Base-by-base conservation (phyloP, 768 basidiomycete genomes). In the Suillus sp. region DNA sequence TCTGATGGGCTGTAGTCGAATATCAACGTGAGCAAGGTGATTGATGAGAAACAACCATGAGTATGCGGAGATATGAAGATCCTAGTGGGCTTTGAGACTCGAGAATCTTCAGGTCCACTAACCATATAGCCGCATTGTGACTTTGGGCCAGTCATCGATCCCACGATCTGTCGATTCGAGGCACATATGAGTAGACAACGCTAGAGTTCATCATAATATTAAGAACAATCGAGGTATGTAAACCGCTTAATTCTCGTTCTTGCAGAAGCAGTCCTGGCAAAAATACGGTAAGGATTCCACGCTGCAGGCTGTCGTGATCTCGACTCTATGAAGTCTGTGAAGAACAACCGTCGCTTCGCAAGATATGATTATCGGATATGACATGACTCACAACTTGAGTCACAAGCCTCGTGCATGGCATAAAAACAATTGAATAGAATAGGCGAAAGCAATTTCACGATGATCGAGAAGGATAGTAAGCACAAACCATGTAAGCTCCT, bases 311-410 rank as follows among this genome's bases (percentile, higher is more conserved):
- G 16, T 37, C 6, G 37, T 57, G 37, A 57, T 20, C 25, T 57
- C 25, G 22, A 37, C n/a, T 22, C 11, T 27, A 56, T 56, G 20
- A 32, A n/a, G n/a, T 34, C 11, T 54, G 32, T n/a, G n/a, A 20
- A 18, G 20, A 20, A 2, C 4, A 20, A 10, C 37, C 35, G 22
- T 56, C 22, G 37, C 55, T 56, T 56, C 55, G 4, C 25, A 7
- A 57, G 37, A 38, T 57, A 38, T 40, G 55, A 56, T 51, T 51
- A 51, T 51, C 27, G 50, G 51, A 53, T 53, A 53, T 53, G 32
- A 53, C 51, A 48, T 25, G 47, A 45, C 45, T 45, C 45, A 38
- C 37, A 20, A 53, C 51, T 25, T 25, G 47, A 45, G n/a, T 45
- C 45, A 38, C 55, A 10, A 56, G 22, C 55, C 55, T 38, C 32